A percentile compares a stretch with the other conserved stretches of the same genome.
These are phyloP conservation scores for Xylaria polymorpha DNA, from an alignment of 2,329 filamentous ascomycete genomes.

Conservation along the genomic window DNA sequence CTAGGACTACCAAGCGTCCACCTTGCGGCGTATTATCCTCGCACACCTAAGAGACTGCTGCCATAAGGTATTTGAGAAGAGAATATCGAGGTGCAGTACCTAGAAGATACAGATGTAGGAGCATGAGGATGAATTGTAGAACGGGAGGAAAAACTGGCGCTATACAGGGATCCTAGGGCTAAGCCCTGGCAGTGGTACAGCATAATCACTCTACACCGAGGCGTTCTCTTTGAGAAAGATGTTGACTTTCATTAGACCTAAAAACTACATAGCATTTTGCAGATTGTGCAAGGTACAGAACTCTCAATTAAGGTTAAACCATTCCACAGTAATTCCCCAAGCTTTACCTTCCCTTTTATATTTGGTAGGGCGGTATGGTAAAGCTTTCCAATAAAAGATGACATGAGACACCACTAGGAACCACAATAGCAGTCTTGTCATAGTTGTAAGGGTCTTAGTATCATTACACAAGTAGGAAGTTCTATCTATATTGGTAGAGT, in stretches of 20 bases:
- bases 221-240: not conserved
- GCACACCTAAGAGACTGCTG: conserved; percentile 69
- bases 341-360: no score
- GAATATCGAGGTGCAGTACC: not conserved
- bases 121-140: no score
- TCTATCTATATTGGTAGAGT: not conserved
- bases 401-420: not conserved
- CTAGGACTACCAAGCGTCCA: conserved; percentile 70
- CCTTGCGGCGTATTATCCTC: conserved; percentile 67
- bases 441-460: not conserved
- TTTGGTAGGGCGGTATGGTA: no score
- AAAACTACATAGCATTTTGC: not conserved
- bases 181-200: not conserved
- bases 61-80: not conserved
- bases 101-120: not conserved
- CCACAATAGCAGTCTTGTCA: not conserved
- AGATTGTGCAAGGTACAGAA: not conserved
- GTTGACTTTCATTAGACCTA: not conserved
- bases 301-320: no score
- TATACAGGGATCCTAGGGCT: not conserved
- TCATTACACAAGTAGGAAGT: not conserved
- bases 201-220: not conserved
- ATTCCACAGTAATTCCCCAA: no score
- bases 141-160: not conserved
- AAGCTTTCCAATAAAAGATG: no score